phyloP scores from a whole-genome alignment of 2,329 filamentous ascomycete species.

The Neodidymelliopsis sp. region DNA sequence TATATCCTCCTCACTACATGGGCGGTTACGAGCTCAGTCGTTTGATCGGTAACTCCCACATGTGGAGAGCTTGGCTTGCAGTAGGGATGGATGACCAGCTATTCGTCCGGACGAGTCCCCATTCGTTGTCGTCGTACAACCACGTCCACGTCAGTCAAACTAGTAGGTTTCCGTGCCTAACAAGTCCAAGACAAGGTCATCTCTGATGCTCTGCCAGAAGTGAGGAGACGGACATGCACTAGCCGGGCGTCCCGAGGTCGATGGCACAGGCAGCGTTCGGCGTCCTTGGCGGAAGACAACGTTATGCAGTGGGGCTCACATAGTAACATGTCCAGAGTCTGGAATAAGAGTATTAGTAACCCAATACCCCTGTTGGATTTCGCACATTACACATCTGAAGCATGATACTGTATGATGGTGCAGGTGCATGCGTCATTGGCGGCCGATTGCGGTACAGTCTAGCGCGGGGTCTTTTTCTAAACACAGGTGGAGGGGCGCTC shows the following conservation, averaged over 20 bases:
- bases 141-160: too few relatives aligned
- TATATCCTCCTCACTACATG: background rate
- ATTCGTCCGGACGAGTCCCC: too few relatives aligned
- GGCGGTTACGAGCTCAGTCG: constrained; percentile 3
- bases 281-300: background rate
- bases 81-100: too few relatives aligned
- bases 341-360: constrained; percentile 4
- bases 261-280: too few relatives aligned
- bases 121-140: too few relatives aligned
- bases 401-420: too few relatives aligned
- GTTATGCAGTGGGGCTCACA: too few relatives aligned
- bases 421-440: constrained; percentile 18
- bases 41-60: background rate
- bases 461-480: constrained; percentile 15
- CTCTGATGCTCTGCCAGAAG: too few relatives aligned
- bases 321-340: background rate
- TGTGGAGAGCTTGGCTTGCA: background rate
- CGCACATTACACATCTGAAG: background rate
- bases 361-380: background rate
- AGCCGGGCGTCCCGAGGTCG: too few relatives aligned
- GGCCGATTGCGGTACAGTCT: constrained; percentile 5
- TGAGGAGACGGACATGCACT: too few relatives aligned
- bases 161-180: too few relatives aligned
- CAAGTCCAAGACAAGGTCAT: too few relatives aligned
- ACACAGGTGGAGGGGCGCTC: constrained; percentile 3